Evolutionary conservation across 2,329 filamentous ascomycete genomes (phyloP), one percentile per base, ranked within the genome.

Genomic region (Fusarium abutilonis): DNA sequence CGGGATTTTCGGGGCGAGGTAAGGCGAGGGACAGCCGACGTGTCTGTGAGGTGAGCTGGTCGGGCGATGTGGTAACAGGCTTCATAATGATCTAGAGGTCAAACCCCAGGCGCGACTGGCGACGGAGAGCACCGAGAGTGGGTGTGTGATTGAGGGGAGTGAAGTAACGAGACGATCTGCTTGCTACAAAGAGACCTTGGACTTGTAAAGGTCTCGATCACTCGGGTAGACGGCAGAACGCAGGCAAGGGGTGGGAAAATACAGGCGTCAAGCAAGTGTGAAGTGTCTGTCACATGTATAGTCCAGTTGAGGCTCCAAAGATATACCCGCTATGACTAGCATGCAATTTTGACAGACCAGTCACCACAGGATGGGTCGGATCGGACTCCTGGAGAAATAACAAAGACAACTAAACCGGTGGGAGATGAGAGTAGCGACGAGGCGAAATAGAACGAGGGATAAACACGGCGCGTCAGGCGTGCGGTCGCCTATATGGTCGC

Each of bases 1-100:
- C 52, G 39, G 66, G 57, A 42, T 46, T 47, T 40, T 57, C 50
- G 38, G 45, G 40, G 39, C 9, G 44, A 55, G 58, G 53, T 61
- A 63, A 69, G 38, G 52, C 51, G 48, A 73, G 69, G 51, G 70
- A 68, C 62, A 74, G 68, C 65, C 71, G 70, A 66, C 68, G 70
- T 71, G 72, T 71, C 72, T 74, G 70, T 65, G 66, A 67, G 70
- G 73, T 71, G 70, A 73, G 70, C 56, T 73, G 74, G 65, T 70
- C 68, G 46, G 70, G 57, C 55, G 68, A 62, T 68, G 72, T 70
- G 66, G 64, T 63, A 63, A 68, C 57, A 67, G 64, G 54, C 52
- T 70, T 53, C 63, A 65, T 66, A 59, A 54, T 41, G 63, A 65
- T 69, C 47, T 50, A 49, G 48, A 35, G 44, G 61, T 39, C 49